phyloP scores from a whole-genome alignment of 257 asterid genomes.

The Lantana camara region DNA sequence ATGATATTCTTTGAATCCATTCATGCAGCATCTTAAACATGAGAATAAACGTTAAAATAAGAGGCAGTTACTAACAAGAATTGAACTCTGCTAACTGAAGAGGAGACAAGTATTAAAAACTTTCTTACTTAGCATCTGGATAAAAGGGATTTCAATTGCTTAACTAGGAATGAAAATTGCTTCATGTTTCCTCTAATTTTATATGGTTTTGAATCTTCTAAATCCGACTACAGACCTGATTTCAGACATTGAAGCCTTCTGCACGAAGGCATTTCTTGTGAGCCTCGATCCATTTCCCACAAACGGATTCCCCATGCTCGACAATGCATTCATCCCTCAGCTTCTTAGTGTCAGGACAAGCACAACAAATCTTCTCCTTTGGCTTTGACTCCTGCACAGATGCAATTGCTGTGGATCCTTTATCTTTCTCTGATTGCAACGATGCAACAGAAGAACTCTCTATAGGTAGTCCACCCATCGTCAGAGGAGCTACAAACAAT shows the following conservation, averaged over 20 bases:
- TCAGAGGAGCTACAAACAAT: slow-evolving; percentile 5
- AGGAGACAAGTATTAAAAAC: neutral
- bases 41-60: too few relatives aligned
- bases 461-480: slow-evolving; percentile 52
- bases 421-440: slow-evolving; percentile 39
- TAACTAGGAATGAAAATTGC: neutral
- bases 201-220: neutral
- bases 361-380: slow-evolving; percentile 84
- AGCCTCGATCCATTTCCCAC: slow-evolving; percentile 79
- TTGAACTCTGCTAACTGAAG: neutral
- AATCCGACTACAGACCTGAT: neutral
- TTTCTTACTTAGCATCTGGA: neutral
- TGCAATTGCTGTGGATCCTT: slow-evolving; percentile 36
- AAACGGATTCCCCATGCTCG: slow-evolving; percentile 70
- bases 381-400: slow-evolving; percentile 59
- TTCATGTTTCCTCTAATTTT: neutral
- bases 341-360: slow-evolving; percentile 86
- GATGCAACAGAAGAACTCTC: slow-evolving; percentile 43
- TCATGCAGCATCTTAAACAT: neutral
- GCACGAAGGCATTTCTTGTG: slow-evolving; percentile 77
- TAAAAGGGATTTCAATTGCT: neutral
- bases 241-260: slow-evolving; percentile 81
- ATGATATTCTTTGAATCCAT: neutral
- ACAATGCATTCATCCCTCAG: slow-evolving; percentile 78
- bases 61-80: neutral